Evolutionary conservation across 306 rosid genomes (phyloP).

Genomic region (Begonia fuchsioides): DNA sequence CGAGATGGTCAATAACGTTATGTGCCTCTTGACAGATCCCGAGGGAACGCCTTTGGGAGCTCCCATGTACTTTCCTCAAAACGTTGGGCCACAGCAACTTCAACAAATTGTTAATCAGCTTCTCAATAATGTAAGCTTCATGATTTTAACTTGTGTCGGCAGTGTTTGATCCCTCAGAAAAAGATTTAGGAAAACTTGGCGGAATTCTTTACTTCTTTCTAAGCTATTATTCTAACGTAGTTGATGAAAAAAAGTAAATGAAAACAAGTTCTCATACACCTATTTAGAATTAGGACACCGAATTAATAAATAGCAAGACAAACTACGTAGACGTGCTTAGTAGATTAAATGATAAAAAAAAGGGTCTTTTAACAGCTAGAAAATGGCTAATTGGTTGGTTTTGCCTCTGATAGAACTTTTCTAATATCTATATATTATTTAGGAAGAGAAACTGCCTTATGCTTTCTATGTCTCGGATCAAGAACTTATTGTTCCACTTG

Average conservation of each 20-base stretch:
- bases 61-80: slow-evolving; percentile 60
- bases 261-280: too few relatives aligned
- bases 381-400: background rate
- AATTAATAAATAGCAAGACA: too few relatives aligned
- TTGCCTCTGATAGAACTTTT: background rate
- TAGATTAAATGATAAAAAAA: too few relatives aligned
- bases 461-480: slow-evolving; percentile 63
- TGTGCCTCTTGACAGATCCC: slow-evolving; percentile 66
- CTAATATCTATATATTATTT: background rate
- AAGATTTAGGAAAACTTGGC: too few relatives aligned
- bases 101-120: slow-evolving; percentile 68
- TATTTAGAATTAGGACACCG: too few relatives aligned
- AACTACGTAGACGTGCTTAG: too few relatives aligned
- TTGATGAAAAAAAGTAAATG: too few relatives aligned
- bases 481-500: slow-evolving; percentile 68
- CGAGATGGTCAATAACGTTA: slow-evolving; percentile 26
- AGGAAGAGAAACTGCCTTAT: slow-evolving; percentile 94
- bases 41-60: slow-evolving; percentile 50
- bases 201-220: too few relatives aligned
- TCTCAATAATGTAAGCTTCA: slow-evolving; percentile 36
- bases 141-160: too few relatives aligned
- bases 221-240: too few relatives aligned
- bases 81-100: slow-evolving; percentile 56
- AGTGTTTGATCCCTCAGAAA: too few relatives aligned
- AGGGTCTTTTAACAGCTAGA: too few relatives aligned